These are phyloP conservation scores for Hansenula sp. DNA, from an alignment of 1,139 yeast genomes.

Conservation along the genomic window DNA sequence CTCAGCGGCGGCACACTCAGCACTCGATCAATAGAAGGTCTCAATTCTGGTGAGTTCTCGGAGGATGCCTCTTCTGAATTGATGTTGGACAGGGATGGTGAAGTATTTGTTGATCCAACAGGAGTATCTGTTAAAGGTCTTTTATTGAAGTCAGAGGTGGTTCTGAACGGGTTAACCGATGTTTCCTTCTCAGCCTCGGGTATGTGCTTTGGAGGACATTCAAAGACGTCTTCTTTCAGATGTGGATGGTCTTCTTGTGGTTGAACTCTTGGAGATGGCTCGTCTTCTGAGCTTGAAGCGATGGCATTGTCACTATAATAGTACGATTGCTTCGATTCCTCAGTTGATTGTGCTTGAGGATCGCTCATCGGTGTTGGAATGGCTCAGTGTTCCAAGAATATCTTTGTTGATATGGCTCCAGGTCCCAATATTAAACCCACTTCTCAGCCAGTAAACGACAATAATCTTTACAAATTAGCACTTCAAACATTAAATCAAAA, in stretches of 20 bases:
- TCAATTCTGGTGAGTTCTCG: slow-evolving; percentile 25
- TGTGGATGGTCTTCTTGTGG: slow-evolving; percentile 2
- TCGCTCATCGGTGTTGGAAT: neutral
- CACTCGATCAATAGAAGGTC: slow-evolving; percentile 3
- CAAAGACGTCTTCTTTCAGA: slow-evolving; percentile 6
- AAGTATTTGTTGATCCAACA: slow-evolving; percentile 48
- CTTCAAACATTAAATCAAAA: too few species aligned
- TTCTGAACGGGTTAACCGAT: neutral
- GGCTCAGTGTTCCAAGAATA: neutral
- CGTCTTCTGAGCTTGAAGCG: slow-evolving; percentile 20
- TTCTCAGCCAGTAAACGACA: too few species aligned
- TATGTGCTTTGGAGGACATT: neutral
- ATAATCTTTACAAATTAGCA: too few species aligned
- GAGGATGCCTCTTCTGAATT: slow-evolving; percentile 25
- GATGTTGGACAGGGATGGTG: slow-evolving; percentile 39
- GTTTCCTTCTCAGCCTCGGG: neutral
- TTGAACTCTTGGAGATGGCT: slow-evolving; percentile 11
- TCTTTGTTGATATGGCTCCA: neutral
- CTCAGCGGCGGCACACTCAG: slow-evolving; percentile 12
- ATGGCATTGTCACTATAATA: slow-evolving; percentile 18
- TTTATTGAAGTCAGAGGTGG: slow-evolving; percentile 58
- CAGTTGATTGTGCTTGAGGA: neutral
- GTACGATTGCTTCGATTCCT: neutral
- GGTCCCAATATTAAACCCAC: too few species aligned
- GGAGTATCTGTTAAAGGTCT: slow-evolving; percentile 75